Evolutionary conservation across 768 basidiomycete genomes (phyloP), one percentile per base, ranked within the genome.

Genomic region (Podaxis pistillaris): DNA sequence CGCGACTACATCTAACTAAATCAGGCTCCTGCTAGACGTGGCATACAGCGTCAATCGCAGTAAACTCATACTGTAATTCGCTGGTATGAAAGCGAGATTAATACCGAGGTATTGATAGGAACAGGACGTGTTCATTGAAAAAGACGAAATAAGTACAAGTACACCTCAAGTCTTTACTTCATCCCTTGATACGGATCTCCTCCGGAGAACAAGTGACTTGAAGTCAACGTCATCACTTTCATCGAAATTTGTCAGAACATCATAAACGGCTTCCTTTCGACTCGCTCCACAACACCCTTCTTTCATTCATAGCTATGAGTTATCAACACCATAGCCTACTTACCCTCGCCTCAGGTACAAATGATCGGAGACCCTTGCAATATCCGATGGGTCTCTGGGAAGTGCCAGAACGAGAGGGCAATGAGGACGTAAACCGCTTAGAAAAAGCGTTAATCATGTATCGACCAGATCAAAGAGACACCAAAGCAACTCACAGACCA

Each of bases 381-480:
- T 6, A 72, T 66, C 56, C 75, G 71, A 26, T 68, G 63, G 0
- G 74, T 72, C 60, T 76, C 76, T 5, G 76, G 78, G 72, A 76
- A 78, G 62, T 76, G 71, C 77, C 77, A 78, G 65, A 78, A 79
- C 1, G 73, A 70, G 22, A 79, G 60, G 3, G 76, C 76, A 46
- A 77, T 75, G 24, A 78, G 65, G 30, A 73, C 53, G 60, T 78
- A 79, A 11, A 76, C 74, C 30, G 70, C 74, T 76, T 54, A 13
- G 56, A 64, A 41, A 15, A 4, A 41, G 62, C 6, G 62, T 24
- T 13, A 62, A 41, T 30, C 15, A 44, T 17, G 13, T 11, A 36
- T 3, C 28, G 41, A 44, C 11, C 28, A 41, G 33, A 51, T 26
- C 46, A 13, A 56, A 28, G n/a, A 47, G n/a, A 36, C 30, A 44